Base-by-base conservation (phyloP, 2,329 filamentous ascomycete species). In the Monascus ruber region DNA sequence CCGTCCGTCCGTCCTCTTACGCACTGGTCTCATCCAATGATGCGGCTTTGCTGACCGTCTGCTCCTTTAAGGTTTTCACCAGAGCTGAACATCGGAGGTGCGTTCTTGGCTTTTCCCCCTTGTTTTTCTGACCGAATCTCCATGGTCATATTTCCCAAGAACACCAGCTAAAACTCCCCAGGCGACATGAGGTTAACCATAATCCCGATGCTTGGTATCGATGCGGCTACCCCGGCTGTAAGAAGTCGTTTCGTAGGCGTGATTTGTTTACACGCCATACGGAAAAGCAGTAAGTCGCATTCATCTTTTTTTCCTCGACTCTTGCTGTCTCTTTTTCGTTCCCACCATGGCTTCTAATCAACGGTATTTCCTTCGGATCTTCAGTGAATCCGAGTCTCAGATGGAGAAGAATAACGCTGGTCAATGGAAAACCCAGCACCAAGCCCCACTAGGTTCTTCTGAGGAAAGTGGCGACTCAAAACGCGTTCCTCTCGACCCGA, bases 151-250 rank as follows among this genome's bases (percentile, higher is more conserved):
- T 3, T 17, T 17, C 17, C 17, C 17, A 17, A 17, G 17, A 26
- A 8, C 28, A 8, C 26, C 11, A n/a, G n/a, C 11, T 37, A 9
- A 33, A 17, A 32, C 33, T 40, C 33, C 40, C 41, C 41, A 65
- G 63, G 51, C 66, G 68, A 33, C 68, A 71, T 58, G 66, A 71
- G 48, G 52, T 69, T 41, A 71, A 71, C 47, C 68, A 71, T 53
- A 70, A 68, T 45, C 63, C 67, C 4, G 64, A 69, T 43, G 64
- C 66, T 26, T 52, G 60, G 6, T 70, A 63, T 44, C 59, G 56
- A 17, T 71, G 68, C 48, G 53, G 56, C 24, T 54, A 65, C 27
- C 50, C 53, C 41, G 64, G 62, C 39, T 71, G 68, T 54, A 60
- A 60, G 36, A 70, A 69, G 45, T 60, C 65, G 24, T 71, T 71